phyloP scores from a whole-genome alignment of 257 asterid species.

The Ilex asprella region DNA sequence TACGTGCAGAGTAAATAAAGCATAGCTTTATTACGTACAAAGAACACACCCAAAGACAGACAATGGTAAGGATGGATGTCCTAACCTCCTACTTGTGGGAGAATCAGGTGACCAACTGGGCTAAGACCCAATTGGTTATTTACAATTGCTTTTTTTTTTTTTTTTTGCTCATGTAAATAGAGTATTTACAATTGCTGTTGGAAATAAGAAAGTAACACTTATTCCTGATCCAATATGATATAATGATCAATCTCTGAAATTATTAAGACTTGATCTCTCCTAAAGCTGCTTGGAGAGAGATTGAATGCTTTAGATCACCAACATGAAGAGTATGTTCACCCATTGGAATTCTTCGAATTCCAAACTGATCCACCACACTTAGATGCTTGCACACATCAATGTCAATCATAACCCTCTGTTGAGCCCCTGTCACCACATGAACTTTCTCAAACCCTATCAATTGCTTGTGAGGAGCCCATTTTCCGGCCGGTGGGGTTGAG shows the following conservation, averaged over 20 bases:
- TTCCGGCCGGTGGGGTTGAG: constrained; percentile 27
- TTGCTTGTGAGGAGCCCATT: constrained; percentile 25
- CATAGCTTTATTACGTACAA: no score
- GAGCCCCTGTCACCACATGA: constrained; percentile 38
- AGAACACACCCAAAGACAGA: no score
- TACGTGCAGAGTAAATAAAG: no score
- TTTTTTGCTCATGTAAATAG: no score
- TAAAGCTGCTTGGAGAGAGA: constrained; percentile 30
- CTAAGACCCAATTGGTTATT: no score
- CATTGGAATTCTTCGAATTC: constrained; percentile 70
- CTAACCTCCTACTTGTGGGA: no score
- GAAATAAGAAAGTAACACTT: no score
- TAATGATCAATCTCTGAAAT: background rate
- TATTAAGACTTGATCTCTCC: constrained; percentile 35
- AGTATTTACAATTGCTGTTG: no score
- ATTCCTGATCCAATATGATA: background rate
- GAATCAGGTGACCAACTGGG: no score
- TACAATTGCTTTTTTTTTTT: no score
- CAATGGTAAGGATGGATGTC: no score
- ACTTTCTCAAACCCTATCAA: constrained; percentile 67
- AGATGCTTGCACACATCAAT: constrained; percentile 60
- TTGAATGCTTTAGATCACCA: constrained; percentile 57
- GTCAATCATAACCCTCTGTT: constrained; percentile 26
- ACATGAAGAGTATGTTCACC: constrained; percentile 77
- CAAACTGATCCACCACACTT: constrained; percentile 53